Base-by-base conservation (phyloP, 768 basidiomycete genomes). In the Tricholoma furcatifolium region DNA sequence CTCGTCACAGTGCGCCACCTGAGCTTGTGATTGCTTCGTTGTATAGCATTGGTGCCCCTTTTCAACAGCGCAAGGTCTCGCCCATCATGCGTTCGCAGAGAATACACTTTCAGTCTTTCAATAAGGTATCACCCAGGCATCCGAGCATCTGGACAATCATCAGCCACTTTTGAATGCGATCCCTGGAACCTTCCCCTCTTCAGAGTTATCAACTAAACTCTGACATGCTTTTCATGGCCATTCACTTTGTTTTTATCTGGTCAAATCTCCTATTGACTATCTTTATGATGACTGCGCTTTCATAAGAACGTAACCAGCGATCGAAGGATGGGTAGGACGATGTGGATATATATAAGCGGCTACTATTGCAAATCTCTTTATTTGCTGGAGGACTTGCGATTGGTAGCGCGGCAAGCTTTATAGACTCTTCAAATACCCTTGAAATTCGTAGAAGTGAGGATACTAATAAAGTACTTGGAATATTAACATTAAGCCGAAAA, bases 301-400 rank as follows among this genome's bases (percentile, higher is more conserved):
- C 91, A 2, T 69, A 90, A 2, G 81, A 86, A 55, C 87, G 93
- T 62, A 95, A 95, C 62, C 83, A 84, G 14, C 74, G 78, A 39
- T 67, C 95, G 45, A 77, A 81, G 58, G 85, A 87, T 6, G 72
- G 80, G 40, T 74, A 75, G 44, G 86, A 90, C 54, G 89, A 95
- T 61, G 87, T 93, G 20, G 93, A 95, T 62, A 76, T 88, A n/a
- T n/a, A n/a, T n/a, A n/a, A 11, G 91, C 91, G 4, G 92, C 92
- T 4, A 90, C 88, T 0, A 76, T 96, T 10, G 82, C 83, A 4
- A 85, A 80, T 59, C 93, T 94, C 70, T 89, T 81, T 56, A 65
- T 93, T n/a, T 3, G 85, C 90, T 2, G 85, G 81, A 4, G 93
- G 93, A 4, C 71, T 96, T 47, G 81, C 80, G 14, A 43, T 81